These are phyloP conservation scores for Coemansia sp. DNA, from an alignment of 192 early-diverging fungal genomes.

Conservation along the genomic window DNA sequence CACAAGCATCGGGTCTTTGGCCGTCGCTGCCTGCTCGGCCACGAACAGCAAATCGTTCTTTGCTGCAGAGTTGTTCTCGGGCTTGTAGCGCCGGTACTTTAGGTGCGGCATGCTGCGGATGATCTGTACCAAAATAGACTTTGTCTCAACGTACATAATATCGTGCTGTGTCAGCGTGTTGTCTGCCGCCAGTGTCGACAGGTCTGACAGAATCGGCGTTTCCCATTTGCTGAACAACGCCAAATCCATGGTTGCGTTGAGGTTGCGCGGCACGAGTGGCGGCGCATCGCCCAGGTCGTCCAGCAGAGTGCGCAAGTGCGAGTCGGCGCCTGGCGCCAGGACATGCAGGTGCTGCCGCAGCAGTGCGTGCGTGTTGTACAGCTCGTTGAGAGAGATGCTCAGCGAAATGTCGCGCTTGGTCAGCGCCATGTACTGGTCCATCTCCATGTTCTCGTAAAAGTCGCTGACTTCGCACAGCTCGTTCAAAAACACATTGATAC, in stretches of 20 bases:
- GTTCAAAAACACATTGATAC: constrained; percentile 86
- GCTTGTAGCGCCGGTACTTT: constrained; percentile 45
- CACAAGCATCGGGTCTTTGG: constrained; percentile 83
- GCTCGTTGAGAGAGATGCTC: constrained; percentile 91
- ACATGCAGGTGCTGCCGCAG: constrained; percentile 79
- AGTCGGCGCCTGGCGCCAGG: constrained; percentile 75
- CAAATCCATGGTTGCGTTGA: constrained; percentile 51
- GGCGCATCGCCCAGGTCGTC: constrained; percentile 75
- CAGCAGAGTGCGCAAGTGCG: constrained; percentile 75
- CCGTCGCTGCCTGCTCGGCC: constrained; percentile 80
- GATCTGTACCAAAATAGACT: constrained; percentile 89
- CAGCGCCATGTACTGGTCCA: constrained; percentile 96
- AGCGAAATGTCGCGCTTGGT: constrained; percentile 89
- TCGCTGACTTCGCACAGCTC: constrained; percentile 93
- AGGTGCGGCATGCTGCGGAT: constrained; percentile 84
- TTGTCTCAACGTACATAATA: constrained; percentile 94
- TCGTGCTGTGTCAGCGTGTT: constrained; percentile 91
- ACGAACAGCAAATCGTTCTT: constrained; percentile 63
- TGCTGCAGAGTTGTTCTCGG: constrained; percentile 50
- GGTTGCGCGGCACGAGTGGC: constrained; percentile 41
- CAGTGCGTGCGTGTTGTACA: constrained; percentile 87
- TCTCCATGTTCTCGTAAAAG: constrained; percentile 94
- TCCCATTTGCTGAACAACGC: constrained; percentile 50
- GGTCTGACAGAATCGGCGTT: constrained; percentile 57
- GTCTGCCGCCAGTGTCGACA: constrained; percentile 80